Evolutionary conservation across 768 basidiomycete genomes (phyloP), one percentile per base, ranked within the genome.

Genomic region (Suillus decipiens): DNA sequence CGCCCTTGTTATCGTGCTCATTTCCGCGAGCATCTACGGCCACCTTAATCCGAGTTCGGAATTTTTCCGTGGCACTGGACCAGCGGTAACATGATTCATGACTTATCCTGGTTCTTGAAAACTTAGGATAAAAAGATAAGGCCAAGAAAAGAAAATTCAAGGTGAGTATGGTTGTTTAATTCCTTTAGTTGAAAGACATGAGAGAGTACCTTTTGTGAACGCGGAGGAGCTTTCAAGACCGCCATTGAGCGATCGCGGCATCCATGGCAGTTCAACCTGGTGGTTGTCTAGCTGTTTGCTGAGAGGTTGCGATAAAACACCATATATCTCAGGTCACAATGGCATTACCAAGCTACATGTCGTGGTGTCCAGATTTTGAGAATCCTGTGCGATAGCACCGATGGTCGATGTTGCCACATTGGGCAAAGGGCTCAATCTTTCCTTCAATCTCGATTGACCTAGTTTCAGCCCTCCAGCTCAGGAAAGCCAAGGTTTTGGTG

Each of bases 1-100:
- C 34, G 36, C 53, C 55, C 55, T 56, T 39, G 55, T 37, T 56
- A 36, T 56, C 22, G 36, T 55, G 36, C 12, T 55, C 55, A 56
- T 56, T 37, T 37, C 55, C 55, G 55, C 36, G 22, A 24, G 22
- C 22, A 56, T 56, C 36, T 37, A 36, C 9, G 55, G 55, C 36
- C 55, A 56, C 55, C 22, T 37, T 56, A 37, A 37, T 56, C 36
- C 22, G 54, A 56, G 36, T n/a, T 39, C 55, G 22, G 36, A 15
- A 56, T 24, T 24, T 37, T 37, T 37, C 55, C 36, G 36, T 56
- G 22, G 55, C 9, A 8, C 22, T 37, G 22, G 22, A 15, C 22
- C 34, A 33, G 31, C 31, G 34, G 34, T 54, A 8, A 5, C 36
- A 5, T 56, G 55, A 28, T 24, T 15, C 36, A 5, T 56, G 55